phyloP scores from a whole-genome alignment of 2,329 filamentous ascomycete genomes.

The Tolypocladium amazonense region DNA sequence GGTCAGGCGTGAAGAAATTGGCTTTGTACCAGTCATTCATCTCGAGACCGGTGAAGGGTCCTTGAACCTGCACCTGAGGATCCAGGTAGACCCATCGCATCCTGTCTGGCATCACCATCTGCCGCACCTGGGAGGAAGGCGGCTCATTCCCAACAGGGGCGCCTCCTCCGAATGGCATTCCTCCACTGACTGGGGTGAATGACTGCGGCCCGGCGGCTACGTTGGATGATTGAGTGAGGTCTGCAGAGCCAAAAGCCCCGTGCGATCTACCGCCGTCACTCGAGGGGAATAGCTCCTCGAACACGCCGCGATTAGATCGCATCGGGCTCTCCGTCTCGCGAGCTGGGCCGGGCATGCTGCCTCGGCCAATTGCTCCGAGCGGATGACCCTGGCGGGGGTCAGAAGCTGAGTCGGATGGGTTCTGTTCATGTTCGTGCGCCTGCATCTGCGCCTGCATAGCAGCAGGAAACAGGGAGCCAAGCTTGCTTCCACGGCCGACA shows the following conservation, averaged over 20 bases:
- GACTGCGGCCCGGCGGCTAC: constrained; percentile 22
- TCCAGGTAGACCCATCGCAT: constrained; percentile 99
- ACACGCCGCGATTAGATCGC: constrained; percentile 40
- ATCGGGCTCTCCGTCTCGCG: constrained; percentile 52
- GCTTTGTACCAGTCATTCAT: constrained; percentile 99
- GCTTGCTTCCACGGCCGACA: constrained; percentile 66
- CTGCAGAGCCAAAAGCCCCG: constrained; percentile 25
- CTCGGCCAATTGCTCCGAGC: constrained; percentile 57
- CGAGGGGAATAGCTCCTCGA: constrained; percentile 43
- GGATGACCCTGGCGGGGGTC: constrained; percentile 52
- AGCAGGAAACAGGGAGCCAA: constrained; percentile 77
- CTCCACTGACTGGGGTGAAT: constrained; percentile 23
- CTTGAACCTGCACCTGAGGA: constrained; percentile 83
- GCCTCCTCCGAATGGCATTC: constrained; percentile 21
- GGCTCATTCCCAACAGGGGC: constrained; percentile 31
- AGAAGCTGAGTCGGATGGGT: constrained; percentile 42
- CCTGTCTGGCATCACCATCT: constrained; percentile 98
- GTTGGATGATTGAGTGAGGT: constrained; percentile 22
- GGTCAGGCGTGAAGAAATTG: constrained; percentile 89
- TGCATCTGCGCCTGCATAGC: constrained; percentile 92
- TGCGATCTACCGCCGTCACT: constrained; percentile 21
- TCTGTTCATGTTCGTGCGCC: constrained; percentile 54
- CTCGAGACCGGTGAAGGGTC: constrained; percentile 89
- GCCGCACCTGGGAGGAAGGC: constrained; percentile 61
- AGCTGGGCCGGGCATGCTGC: constrained; percentile 40